phyloP scores from a whole-genome alignment of 2,329 filamentous ascomycete species.

The Arthroderma sp. region DNA sequence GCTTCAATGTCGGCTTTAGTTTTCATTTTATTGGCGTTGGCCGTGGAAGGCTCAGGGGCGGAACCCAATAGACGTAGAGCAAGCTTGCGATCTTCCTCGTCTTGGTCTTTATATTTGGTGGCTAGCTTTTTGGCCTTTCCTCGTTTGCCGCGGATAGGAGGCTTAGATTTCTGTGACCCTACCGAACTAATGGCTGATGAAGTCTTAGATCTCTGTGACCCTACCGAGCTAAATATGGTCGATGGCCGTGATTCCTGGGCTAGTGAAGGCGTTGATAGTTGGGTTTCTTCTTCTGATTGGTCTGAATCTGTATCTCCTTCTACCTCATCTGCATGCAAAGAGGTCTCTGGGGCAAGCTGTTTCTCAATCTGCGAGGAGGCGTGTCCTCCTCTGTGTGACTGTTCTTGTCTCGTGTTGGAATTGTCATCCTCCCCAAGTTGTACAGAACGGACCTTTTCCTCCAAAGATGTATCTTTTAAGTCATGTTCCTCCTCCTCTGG shows the following conservation, averaged over 20 bases:
- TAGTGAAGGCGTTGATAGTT: slow-evolving; percentile 8
- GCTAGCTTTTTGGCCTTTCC: slow-evolving; percentile 79
- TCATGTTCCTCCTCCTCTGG: background rate
- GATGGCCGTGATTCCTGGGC: slow-evolving; percentile 15
- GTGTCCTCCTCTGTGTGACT: too few relatives aligned
- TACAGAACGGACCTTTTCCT: background rate
- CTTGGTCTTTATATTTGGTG: slow-evolving; percentile 82
- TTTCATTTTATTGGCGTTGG: slow-evolving; percentile 52
- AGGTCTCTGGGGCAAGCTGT: too few relatives aligned
- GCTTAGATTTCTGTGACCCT: slow-evolving; percentile 13
- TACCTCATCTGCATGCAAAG: background rate
- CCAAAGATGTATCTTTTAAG: background rate
- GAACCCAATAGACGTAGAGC: slow-evolving; percentile 82
- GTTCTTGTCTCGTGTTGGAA: background rate
- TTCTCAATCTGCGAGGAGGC: background rate
- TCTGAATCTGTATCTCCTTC: background rate
- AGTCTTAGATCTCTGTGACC: slow-evolving; percentile 14
- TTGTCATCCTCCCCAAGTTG: background rate
- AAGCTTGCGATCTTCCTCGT: slow-evolving; percentile 78
- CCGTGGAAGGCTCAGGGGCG: slow-evolving; percentile 38
- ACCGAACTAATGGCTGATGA: slow-evolving; percentile 10
- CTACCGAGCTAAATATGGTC: slow-evolving; percentile 8
- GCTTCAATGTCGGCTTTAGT: slow-evolving; percentile 57
- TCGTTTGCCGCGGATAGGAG: slow-evolving; percentile 55
- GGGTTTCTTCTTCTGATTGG: slow-evolving; percentile 8